phyloP scores from a whole-genome alignment of 257 asterid genomes.

The Fraxinus excelsior region DNA sequence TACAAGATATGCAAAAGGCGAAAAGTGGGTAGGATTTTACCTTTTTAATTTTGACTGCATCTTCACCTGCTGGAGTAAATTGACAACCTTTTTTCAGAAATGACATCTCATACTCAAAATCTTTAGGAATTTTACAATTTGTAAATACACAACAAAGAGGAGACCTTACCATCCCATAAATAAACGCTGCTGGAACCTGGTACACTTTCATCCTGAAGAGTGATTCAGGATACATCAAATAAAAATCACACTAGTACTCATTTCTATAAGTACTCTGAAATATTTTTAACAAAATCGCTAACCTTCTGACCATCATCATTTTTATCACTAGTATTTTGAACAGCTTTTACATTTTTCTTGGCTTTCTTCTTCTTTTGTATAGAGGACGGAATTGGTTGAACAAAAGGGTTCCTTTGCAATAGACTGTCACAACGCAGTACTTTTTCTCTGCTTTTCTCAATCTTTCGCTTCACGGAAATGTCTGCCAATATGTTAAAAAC shows the following conservation, averaged over 20 bases:
- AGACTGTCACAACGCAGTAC: conserved; percentile 74
- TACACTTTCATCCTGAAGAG: conserved; percentile 43
- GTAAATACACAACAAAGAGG: conserved; percentile 2
- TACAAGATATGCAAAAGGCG: neutral
- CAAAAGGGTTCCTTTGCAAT: conserved; percentile 74
- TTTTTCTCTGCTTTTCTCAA: conserved; percentile 77
- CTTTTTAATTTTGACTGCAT: conserved; percentile 49
- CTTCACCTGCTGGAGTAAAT: conserved; percentile 53
- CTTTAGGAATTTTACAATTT: neutral
- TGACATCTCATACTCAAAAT: conserved; percentile 13
- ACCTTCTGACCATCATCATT: conserved; percentile 47
- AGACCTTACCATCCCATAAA: conserved; percentile 71
- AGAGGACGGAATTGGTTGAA: conserved; percentile 75
- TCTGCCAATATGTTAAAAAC: conserved; percentile 40
- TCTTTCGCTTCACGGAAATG: conserved; percentile 77
- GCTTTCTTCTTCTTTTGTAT: conserved; percentile 62
- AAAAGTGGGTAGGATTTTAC: conserved; percentile 30
- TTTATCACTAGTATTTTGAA: conserved; percentile 32
- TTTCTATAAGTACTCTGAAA: conserved; percentile 15
- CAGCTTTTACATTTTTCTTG: conserved; percentile 50
- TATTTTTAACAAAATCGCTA: conserved; percentile 7
- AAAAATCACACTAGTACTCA: neutral
- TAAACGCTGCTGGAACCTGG: conserved; percentile 52
- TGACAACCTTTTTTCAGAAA: conserved; percentile 24
- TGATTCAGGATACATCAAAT: conserved; percentile 1